Conservation (phyloP, 495 filamentous ascomycete genomes). For the Xylaria scruposa region DNA sequence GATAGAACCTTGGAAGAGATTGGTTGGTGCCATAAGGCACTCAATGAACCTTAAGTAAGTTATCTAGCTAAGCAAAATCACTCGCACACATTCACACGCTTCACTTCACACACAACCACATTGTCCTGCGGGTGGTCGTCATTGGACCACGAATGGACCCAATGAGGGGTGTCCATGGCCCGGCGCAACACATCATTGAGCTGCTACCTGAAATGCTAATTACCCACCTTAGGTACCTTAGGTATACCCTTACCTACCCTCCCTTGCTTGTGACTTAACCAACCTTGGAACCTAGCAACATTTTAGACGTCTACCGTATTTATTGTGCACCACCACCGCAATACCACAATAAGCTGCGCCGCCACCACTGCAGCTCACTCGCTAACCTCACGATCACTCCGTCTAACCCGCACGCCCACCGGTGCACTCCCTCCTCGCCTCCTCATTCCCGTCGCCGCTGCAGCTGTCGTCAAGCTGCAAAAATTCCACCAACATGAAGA, state of each 20-base stretch:
- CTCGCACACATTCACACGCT: background rate
- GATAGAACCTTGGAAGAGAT: background rate
- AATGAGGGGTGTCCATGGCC: constrained; percentile 5
- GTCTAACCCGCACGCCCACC: constrained; percentile 3
- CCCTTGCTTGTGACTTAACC: background rate
- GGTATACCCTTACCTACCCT: constrained; percentile 7
- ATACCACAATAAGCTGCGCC: constrained; percentile 7
- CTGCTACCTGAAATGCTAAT: constrained; percentile 30
- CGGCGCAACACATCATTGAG: constrained; percentile 28
- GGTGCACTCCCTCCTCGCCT: background rate
- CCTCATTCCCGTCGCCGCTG: constrained; percentile 12
- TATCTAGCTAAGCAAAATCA: no score
- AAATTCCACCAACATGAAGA: constrained; percentile 53
- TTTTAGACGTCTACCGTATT: constrained; percentile 16
- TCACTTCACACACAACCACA: background rate
- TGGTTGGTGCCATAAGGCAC: no score
- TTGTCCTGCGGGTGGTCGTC: constrained; percentile 12
- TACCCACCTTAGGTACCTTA: constrained; percentile 4
- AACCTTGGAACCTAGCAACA: background rate
- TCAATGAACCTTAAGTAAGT: no score
- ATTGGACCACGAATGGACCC: constrained; percentile 15
- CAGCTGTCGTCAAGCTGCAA: constrained; percentile 44
- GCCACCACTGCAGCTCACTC: constrained; percentile 9
- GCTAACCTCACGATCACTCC: constrained; percentile 6
- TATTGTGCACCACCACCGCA: constrained; percentile 23